A percentile compares a stretch with the other conserved stretches of the same genome.
Evolutionary conservation across 139 green algal species (phyloP).

Genomic region (Closterium sp.): DNA sequence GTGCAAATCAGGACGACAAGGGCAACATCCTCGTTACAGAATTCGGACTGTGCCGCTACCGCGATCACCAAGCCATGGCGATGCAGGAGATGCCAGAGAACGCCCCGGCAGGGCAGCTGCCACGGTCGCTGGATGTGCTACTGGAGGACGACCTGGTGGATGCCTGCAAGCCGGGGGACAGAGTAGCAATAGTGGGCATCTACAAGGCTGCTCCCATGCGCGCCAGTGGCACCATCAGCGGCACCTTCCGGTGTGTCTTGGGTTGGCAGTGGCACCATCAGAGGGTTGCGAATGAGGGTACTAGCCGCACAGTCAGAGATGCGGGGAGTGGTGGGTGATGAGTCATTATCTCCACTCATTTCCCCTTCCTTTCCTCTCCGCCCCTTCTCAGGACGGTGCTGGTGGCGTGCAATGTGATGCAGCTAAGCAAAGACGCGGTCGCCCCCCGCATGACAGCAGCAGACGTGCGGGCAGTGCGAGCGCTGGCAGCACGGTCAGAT

Average conservation of each 20-base stretch:
- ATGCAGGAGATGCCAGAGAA: too few relatives aligned
- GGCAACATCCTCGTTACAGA: too few relatives aligned
- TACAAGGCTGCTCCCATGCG: slow-evolving; percentile 80
- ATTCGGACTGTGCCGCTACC: too few relatives aligned
- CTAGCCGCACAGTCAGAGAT: too few relatives aligned
- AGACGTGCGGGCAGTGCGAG: slow-evolving; percentile 59
- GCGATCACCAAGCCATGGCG: too few relatives aligned
- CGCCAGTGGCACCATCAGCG: slow-evolving; percentile 60
- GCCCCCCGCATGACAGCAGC: slow-evolving; percentile 3
- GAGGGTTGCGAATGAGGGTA: too few relatives aligned
- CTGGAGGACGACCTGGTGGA: slow-evolving; percentile 77
- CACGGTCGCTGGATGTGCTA: slow-evolving; percentile 76
- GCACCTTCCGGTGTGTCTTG: slow-evolving; percentile 56
- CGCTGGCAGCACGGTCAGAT: slow-evolving; percentile 51
- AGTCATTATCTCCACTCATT: too few relatives aligned
- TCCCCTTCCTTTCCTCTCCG: too few relatives aligned
- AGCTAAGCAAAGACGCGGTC: slow-evolving; percentile 30
- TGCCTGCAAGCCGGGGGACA: slow-evolving; percentile 90
- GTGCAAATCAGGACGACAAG: too few relatives aligned
- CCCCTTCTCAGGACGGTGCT: slow-evolving; percentile 57
- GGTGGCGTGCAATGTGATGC: slow-evolving; percentile 48
- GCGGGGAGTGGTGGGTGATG: too few relatives aligned
- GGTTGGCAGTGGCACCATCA: too few relatives aligned
- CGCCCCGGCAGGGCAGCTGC: slow-evolving; percentile 69
- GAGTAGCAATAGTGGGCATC: slow-evolving; percentile 83